A percentile compares a stretch with the other conserved stretches of the same genome.
phyloP scores from a whole-genome alignment of 2,329 filamentous ascomycete species.

The Ophiostoma himal-ulmi region DNA sequence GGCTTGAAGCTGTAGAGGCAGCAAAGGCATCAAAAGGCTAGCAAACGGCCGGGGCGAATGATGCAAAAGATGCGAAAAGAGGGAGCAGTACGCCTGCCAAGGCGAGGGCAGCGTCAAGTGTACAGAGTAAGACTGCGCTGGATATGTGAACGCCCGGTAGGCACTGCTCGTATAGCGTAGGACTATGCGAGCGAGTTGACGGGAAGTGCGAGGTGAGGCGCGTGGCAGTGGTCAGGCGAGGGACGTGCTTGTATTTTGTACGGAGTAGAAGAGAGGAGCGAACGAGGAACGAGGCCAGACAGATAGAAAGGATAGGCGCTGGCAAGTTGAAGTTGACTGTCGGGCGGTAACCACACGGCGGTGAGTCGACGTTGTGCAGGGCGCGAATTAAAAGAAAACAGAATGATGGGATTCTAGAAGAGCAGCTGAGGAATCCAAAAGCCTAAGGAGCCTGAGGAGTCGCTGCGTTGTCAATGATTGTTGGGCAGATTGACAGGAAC shows the following conservation, averaged over 20 bases:
- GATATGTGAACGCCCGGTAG: not conserved
- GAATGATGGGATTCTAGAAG: no score
- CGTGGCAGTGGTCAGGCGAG: not conserved
- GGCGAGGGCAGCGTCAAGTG: not conserved
- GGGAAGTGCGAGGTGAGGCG: not conserved
- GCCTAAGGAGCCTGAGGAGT: not conserved
- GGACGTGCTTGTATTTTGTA: not conserved
- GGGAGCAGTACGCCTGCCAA: not conserved
- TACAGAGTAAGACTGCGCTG: not conserved
- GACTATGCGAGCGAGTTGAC: not conserved
- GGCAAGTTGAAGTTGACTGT: not conserved
- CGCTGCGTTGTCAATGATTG: not conserved
- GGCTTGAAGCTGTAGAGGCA: not conserved
- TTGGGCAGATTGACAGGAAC: not conserved
- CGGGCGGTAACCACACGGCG: not conserved
- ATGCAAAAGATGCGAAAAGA: not conserved
- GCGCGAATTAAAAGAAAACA: not conserved
- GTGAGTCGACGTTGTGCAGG: not conserved
- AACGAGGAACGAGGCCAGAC: not conserved
- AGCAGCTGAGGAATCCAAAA: no score
- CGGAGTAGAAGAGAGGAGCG: not conserved
- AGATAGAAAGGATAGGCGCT: not conserved
- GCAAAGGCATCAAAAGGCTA: not conserved
- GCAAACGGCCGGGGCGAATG: not conserved
- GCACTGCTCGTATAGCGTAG: conserved; percentile 5